These are phyloP conservation scores for Schizophyllum amplum DNA, from an alignment of 1,284 basidiomycete genomes.

Conservation along the genomic window DNA sequence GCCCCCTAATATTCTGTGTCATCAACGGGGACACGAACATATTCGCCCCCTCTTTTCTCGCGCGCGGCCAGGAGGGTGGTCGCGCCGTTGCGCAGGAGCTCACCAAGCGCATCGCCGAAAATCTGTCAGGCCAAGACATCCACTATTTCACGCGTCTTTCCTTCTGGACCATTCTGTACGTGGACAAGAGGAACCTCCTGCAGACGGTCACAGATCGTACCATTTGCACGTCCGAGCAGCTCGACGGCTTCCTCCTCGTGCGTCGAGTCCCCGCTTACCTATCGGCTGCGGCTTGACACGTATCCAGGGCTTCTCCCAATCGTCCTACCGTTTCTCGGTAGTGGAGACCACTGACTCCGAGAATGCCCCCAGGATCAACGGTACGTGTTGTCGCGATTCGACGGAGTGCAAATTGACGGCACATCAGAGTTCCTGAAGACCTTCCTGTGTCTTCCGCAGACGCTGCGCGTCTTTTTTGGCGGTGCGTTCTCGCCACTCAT, in stretches of 20 bases:
- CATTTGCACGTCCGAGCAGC: constrained; percentile 53
- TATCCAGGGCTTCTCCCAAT: constrained; percentile 57
- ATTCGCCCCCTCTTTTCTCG: constrained; percentile 50
- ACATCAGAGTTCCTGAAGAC: constrained; percentile 32
- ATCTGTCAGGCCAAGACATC: constrained; percentile 50
- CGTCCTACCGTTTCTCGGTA: constrained; percentile 58
- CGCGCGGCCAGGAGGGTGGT: constrained; percentile 61
- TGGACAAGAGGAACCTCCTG: constrained; percentile 49
- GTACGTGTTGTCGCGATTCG: constrained; percentile 26
- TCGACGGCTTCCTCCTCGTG: constrained; percentile 52
- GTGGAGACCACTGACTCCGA: constrained; percentile 64
- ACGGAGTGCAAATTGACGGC: too few relatives aligned
- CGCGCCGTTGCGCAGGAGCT: constrained; percentile 56
- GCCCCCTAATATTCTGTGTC: constrained; percentile 59
- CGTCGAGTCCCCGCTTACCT: constrained; percentile 7
- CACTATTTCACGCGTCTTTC: constrained; percentile 51
- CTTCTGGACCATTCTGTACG: constrained; percentile 66
- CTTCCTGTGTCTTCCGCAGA: constrained; percentile 69
- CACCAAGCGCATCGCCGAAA: constrained; percentile 55
- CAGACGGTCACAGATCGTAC: constrained; percentile 41
- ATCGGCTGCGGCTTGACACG: constrained; percentile 2
- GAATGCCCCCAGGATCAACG: constrained; percentile 67
- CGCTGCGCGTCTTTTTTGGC: constrained; percentile 63
- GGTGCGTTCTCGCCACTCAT: constrained; percentile 30
- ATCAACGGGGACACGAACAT: constrained; percentile 66